A percentile compares a stretch with the other conserved stretches of the same genome.
Conservation (phyloP, 306 rosid genomes). For the Trifolium subterraneum region DNA sequence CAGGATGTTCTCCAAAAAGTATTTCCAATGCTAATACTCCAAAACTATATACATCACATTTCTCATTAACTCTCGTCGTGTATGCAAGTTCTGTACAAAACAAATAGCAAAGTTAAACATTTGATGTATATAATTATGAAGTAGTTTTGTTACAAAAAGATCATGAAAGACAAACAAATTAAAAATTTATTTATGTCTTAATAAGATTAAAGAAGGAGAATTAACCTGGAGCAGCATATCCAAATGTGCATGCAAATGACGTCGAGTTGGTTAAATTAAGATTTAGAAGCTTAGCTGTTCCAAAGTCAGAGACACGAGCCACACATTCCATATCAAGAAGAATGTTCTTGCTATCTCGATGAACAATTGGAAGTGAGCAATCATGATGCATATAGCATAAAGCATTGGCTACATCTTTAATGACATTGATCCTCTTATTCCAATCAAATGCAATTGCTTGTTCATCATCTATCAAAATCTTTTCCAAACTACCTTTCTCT, state of each 20-base stretch:
- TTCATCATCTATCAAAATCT: background rate
- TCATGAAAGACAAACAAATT: background rate
- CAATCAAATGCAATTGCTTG: background rate
- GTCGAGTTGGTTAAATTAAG: background rate
- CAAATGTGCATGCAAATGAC: background rate
- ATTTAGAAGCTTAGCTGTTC: background rate
- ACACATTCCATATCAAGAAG: background rate
- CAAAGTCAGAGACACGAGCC: background rate
- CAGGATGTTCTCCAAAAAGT: constrained; percentile 10
- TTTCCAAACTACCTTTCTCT: too few relatives aligned
- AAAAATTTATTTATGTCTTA: background rate
- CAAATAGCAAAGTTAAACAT: background rate
- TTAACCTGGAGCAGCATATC: background rate
- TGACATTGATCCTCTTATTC: background rate
- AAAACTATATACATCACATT: constrained; percentile 3
- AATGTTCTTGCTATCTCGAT: background rate
- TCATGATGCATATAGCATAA: background rate
- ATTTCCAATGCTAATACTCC: background rate
- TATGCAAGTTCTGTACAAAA: background rate
- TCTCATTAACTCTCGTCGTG: background rate
- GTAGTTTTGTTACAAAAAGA: too few relatives aligned
- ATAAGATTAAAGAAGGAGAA: background rate
- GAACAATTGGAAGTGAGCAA: background rate
- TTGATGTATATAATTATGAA: too few relatives aligned
- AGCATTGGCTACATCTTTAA: background rate